Percentiles rank a stretch among this genome's conserved stretches.
Evolutionary conservation across 2,329 filamentous ascomycete species (phyloP).

Genomic region (Cadophora gregata): DNA sequence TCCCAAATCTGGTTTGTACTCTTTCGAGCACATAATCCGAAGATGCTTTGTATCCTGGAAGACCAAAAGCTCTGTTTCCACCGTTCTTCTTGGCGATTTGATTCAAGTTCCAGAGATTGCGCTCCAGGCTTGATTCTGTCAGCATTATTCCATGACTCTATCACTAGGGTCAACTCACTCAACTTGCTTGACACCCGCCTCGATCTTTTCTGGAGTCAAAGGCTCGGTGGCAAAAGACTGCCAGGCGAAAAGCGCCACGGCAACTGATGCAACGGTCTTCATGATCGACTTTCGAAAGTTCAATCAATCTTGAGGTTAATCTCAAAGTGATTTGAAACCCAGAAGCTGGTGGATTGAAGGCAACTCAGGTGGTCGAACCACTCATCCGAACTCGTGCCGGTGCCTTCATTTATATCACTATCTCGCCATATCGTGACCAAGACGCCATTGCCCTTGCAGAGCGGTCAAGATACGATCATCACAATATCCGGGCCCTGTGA

Average conservation of each 20-base stretch:
- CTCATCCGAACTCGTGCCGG: neutral
- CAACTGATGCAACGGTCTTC: neutral
- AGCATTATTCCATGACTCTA: neutral
- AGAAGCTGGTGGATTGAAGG: too few species aligned
- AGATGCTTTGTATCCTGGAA: slow-evolving; percentile 15
- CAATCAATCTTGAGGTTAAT: neutral
- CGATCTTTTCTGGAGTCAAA: slow-evolving; percentile 14
- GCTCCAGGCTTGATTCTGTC: slow-evolving; percentile 9
- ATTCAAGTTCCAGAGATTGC: slow-evolving; percentile 15
- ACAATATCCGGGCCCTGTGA: neutral
- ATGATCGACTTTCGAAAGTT: neutral
- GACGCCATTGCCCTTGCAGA: neutral
- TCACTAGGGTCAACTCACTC: neutral
- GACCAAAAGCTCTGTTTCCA: slow-evolving; percentile 16
- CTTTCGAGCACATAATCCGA: slow-evolving; percentile 16
- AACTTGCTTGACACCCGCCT: slow-evolving; percentile 1
- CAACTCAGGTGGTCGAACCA: neutral
- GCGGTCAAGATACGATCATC: neutral
- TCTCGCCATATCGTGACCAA: slow-evolving; percentile 8
- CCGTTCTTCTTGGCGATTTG: slow-evolving; percentile 16
- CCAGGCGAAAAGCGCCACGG: slow-evolving; percentile 5
- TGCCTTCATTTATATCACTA: neutral
- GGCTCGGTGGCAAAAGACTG: slow-evolving; percentile 4
- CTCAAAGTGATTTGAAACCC: too few species aligned
- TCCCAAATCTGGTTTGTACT: slow-evolving; percentile 10